Conservation (phyloP, 345 rosid species). For the Zanthoxylum bungeanum region DNA sequence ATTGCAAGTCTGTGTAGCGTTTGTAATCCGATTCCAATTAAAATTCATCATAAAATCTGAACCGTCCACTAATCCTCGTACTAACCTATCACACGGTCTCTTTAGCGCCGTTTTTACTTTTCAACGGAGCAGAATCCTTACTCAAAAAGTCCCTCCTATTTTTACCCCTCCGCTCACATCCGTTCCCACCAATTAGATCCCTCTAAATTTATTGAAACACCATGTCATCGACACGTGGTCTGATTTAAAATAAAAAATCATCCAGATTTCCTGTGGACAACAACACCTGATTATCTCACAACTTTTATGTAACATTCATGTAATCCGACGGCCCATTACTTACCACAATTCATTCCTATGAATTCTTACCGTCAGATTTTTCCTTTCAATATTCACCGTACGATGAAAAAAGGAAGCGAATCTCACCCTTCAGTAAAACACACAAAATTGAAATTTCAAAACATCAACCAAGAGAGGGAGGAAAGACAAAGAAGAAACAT, state of each 20-base stretch:
- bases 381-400: conserved; percentile 26
- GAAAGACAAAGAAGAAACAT: conserved; percentile 39
- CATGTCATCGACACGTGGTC: conserved; percentile 24
- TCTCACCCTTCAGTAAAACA: conserved; percentile 64
- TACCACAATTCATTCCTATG: conserved; percentile 31
- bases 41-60: not conserved
- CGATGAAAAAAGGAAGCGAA: conserved; percentile 32
- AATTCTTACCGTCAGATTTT: conserved; percentile 57
- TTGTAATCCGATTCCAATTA: not conserved
- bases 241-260: fast-evolving
- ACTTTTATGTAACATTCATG: conserved; percentile 6
- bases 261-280: not conserved
- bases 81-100: not conserved
- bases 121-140: conserved; percentile 4
- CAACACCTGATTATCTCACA: not conserved
- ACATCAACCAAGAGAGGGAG: conserved; percentile 88
- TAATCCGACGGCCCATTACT: conserved; percentile 46
- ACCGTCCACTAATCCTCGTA: not conserved
- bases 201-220: not conserved
- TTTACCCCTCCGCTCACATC: not conserved
- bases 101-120: conserved; percentile 31
- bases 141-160: conserved; percentile 4
- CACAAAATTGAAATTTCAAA: conserved; percentile 85
- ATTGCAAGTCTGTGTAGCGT: not conserved
- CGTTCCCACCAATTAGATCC: not conserved